These are phyloP conservation scores for Zarea fungicola DNA, from an alignment of 2,329 filamentous ascomycete genomes.

Conservation along the genomic window DNA sequence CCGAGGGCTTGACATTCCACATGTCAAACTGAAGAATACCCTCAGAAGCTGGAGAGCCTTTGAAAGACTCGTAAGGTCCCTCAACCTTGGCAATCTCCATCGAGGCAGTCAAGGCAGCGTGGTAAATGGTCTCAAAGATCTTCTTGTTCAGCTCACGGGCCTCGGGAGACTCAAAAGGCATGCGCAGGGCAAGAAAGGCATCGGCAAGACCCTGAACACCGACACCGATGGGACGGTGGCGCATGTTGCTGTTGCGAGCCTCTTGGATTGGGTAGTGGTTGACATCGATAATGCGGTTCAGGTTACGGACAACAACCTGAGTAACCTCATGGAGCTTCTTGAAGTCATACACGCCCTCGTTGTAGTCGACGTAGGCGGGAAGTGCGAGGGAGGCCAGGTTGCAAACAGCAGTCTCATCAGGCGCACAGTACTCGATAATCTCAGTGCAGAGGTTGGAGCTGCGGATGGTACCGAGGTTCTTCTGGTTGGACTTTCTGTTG, in stretches of 20 bases:
- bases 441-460: conserved; percentile 99
- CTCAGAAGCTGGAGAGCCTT: conserved; percentile 89
- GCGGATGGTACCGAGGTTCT: conserved; percentile 97
- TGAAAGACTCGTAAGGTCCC: conserved; percentile 83
- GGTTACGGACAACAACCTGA: conserved; percentile 85
- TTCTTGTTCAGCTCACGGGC: conserved; percentile 92
- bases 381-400: conserved; percentile 94
- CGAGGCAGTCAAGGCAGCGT: conserved; percentile 86
- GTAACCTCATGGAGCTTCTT: conserved; percentile 92
- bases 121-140: conserved; percentile 99
- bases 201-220: conserved; percentile 98
- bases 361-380: conserved; percentile 84
- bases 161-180: conserved; percentile 95
- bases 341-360: conserved; percentile 84
- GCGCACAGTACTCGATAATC: conserved; percentile 94
- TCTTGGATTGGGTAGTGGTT: conserved; percentile 98
- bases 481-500: conserved; percentile 99
- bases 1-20: conserved; percentile 91
- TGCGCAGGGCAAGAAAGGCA: conserved; percentile 91
- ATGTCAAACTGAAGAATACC: conserved; percentile 97
- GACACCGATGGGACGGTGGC: conserved; percentile 90
- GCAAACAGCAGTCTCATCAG: conserved; percentile 97
- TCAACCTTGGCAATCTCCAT: conserved; percentile 77
- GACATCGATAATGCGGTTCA: conserved; percentile 97
- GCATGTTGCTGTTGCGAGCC: conserved; percentile 93